Conservation (phyloP, 2,329 filamentous ascomycete genomes). For the Karstenula rhodostoma region DNA sequence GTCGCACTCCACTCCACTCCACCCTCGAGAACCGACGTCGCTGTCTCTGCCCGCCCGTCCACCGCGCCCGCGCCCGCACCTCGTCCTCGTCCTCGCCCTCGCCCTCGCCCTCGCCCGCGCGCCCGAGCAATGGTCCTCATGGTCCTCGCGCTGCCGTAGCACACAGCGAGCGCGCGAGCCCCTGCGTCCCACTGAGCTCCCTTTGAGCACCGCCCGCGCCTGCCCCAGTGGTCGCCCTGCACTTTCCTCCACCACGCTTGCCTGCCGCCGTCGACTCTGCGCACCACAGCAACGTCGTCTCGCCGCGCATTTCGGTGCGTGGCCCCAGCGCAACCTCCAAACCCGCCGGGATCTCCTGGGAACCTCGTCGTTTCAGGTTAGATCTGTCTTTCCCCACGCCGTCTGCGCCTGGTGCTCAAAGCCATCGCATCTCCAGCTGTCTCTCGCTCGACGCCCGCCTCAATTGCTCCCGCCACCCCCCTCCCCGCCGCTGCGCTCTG, state of each 20-base stretch:
- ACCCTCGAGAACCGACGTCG: background rate
- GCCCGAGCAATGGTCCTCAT: background rate
- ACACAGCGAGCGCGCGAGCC: background rate
- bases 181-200: background rate
- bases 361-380: slow-evolving; percentile 45
- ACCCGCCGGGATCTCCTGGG: slow-evolving; percentile 2
- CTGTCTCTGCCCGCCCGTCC: background rate
- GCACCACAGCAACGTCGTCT: background rate
- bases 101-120: background rate
- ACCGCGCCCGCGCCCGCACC: background rate
- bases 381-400: slow-evolving; percentile 33
- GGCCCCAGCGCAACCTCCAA: slow-evolving; percentile 11
- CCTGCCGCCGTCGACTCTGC: background rate
- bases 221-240: background rate
- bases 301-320: slow-evolving; percentile 22
- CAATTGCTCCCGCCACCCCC: slow-evolving; percentile 25
- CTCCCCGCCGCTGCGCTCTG: slow-evolving; percentile 7
- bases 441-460: slow-evolving; percentile 14
- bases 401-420: slow-evolving; percentile 21
- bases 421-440: slow-evolving; percentile 17
- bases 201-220: background rate
- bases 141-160: background rate
- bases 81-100: background rate
- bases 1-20: background rate
- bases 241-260: background rate